phyloP scores from a whole-genome alignment of 495 filamentous ascomycete species.

The Xanthoparmelia taractica region DNA sequence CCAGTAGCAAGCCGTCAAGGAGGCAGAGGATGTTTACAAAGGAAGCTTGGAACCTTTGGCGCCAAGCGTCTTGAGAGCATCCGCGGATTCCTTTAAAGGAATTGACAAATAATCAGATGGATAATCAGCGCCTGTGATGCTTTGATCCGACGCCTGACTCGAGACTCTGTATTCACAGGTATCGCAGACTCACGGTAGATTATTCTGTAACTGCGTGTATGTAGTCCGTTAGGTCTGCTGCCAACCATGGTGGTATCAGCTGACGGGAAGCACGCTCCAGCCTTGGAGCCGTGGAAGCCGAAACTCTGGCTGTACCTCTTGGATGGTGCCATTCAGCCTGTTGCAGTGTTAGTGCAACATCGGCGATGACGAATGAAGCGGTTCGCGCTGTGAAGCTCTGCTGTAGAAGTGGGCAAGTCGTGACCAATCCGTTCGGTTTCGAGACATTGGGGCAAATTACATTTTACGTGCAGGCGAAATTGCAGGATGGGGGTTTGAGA shows the following conservation, averaged over 20 bases:
- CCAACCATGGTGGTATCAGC: not conserved
- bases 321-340: not conserved
- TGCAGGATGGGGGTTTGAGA: slow-evolving; percentile 2
- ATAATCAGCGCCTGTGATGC: too few species aligned
- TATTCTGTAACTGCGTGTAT: not conserved
- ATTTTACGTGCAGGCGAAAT: slow-evolving; percentile 7
- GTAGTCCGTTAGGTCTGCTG: too few species aligned
- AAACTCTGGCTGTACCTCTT: not conserved
- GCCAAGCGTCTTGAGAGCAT: too few species aligned
- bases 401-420: not conserved
- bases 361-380: slow-evolving; percentile 14
- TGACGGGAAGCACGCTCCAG: not conserved
- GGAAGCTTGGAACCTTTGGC: too few species aligned
- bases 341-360: slow-evolving; percentile 2
- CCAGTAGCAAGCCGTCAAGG: too few species aligned
- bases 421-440: not conserved
- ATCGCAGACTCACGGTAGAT: too few species aligned
- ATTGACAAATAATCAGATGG: too few species aligned
- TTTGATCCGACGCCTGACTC: too few species aligned
- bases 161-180: too few species aligned
- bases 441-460: too few species aligned
- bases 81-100: too few species aligned
- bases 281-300: not conserved
- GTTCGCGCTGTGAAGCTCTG: slow-evolving; percentile 14
- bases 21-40: too few species aligned